These are phyloP conservation scores for Aquilaria sinensis DNA, from an alignment of 345 rosid species.

Conservation along the genomic window DNA sequence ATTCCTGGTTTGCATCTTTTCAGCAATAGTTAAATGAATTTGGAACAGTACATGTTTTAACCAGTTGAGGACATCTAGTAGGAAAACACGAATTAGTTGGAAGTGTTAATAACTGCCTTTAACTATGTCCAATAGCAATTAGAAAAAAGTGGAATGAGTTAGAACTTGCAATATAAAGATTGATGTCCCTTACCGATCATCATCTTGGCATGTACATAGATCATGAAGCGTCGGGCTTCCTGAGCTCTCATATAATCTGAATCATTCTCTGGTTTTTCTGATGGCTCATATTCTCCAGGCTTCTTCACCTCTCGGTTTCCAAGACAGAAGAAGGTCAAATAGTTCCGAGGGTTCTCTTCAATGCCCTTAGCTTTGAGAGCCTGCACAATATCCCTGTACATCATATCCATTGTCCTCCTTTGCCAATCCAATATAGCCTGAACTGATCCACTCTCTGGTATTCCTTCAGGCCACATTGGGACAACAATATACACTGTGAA, in stretches of 20 bases:
- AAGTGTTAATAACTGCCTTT: too few species aligned
- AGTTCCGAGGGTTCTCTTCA: conserved; percentile 6
- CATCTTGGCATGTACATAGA: conserved; percentile 3
- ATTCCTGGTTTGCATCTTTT: too few species aligned
- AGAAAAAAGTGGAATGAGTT: too few species aligned
- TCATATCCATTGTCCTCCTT: conserved; percentile 9
- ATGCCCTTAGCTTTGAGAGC: conserved; percentile 9
- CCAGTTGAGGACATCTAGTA: too few species aligned
- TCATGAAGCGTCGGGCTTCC: neutral
- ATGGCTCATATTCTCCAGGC: neutral
- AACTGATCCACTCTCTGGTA: conserved; percentile 4
- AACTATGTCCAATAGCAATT: too few species aligned
- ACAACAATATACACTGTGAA: conserved; percentile 6
- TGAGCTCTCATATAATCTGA: neutral
- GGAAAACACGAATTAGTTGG: too few species aligned
- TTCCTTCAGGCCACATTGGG: conserved; percentile 13
- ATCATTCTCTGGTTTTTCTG: neutral
- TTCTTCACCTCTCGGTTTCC: conserved; percentile 6
- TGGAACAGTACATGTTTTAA: too few species aligned
- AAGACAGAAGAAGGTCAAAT: conserved; percentile 11
- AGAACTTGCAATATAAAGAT: too few species aligned
- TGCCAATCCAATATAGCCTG: conserved; percentile 7
- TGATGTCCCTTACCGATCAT: neutral
- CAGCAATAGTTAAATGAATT: too few species aligned
- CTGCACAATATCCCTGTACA: conserved; percentile 4